phyloP scores from a whole-genome alignment of 2,329 filamentous ascomycete genomes.

The Grosmannia huntii region DNA sequence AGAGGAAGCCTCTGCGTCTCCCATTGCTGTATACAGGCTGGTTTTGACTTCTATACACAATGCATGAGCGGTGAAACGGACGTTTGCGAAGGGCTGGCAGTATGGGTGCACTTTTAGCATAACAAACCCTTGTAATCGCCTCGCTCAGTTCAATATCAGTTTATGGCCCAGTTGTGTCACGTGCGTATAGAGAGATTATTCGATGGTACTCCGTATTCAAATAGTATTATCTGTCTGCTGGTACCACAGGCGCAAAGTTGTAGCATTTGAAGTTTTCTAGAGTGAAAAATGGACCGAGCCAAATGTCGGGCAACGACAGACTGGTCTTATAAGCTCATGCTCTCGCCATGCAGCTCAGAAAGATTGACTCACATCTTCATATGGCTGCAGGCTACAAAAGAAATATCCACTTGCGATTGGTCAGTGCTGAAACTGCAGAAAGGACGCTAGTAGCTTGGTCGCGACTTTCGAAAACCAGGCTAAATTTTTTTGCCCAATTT shows the following conservation, averaged over 20 bases:
- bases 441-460: background rate
- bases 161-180: background rate
- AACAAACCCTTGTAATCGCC: slow-evolving; percentile 9
- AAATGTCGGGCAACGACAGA: background rate
- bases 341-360: background rate
- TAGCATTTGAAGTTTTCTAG: too few relatives aligned
- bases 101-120: slow-evolving; percentile 7
- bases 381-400: background rate
- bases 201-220: too few relatives aligned
- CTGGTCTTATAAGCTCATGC: background rate
- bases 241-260: too few relatives aligned
- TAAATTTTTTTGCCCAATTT: background rate
- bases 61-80: slow-evolving; percentile 4
- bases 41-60: background rate
- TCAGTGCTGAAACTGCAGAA: background rate
- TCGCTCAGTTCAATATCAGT: background rate
- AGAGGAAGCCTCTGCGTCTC: background rate
- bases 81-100: background rate
- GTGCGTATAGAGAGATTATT: background rate
- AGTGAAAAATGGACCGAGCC: background rate
- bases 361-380: background rate
- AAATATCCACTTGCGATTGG: background rate
- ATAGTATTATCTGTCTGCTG: too few relatives aligned
- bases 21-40: background rate
- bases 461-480: background rate